A percentile compares a stretch with the other conserved stretches of the same genome.
phyloP scores from a whole-genome alignment of 73 alveolate genomes.

The Paramecium caudatum region DNA sequence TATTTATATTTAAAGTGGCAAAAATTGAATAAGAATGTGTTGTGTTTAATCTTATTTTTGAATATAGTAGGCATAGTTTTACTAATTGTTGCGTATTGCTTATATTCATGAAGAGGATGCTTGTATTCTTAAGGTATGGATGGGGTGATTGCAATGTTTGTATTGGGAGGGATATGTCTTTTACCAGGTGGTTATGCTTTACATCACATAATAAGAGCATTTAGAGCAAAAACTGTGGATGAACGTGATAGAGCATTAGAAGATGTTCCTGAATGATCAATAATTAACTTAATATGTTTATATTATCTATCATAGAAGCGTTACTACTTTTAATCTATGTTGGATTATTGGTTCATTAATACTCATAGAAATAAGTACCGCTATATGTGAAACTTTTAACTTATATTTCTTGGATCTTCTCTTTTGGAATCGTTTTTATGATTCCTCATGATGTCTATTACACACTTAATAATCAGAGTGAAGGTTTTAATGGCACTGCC shows the following conservation, averaged over 20 bases:
- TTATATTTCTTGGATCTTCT: slow-evolving; percentile 70
- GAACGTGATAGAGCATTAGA: not conserved
- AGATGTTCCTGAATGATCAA: not conserved
- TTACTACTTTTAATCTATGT: slow-evolving; percentile 40
- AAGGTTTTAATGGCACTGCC: slow-evolving; percentile 42
- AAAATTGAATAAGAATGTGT: slow-evolving; percentile 3
- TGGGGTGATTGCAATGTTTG: slow-evolving; percentile 40
- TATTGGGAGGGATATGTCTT: slow-evolving; percentile 22
- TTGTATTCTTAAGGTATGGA: not conserved
- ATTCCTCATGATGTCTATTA: slow-evolving; percentile 74
- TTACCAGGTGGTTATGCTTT: slow-evolving; percentile 4
- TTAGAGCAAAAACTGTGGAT: not conserved
- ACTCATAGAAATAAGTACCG: slow-evolving; percentile 49
- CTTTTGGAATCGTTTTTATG: slow-evolving; percentile 74
- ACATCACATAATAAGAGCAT: not conserved
- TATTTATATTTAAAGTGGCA: not conserved
- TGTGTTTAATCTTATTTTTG: slow-evolving; percentile 24
- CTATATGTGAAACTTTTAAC: slow-evolving; percentile 59
- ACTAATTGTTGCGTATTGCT: not conserved
- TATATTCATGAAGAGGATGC: not conserved
- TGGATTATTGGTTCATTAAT: slow-evolving; percentile 64
- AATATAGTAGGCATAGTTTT: slow-evolving; percentile 16
- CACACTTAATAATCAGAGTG: slow-evolving; percentile 37
- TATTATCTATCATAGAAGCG: slow-evolving; percentile 51
- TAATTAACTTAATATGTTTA: slow-evolving; percentile 15